Conservation (phyloP, 257 asterid species). For the Prunella vulgaris region DNA sequence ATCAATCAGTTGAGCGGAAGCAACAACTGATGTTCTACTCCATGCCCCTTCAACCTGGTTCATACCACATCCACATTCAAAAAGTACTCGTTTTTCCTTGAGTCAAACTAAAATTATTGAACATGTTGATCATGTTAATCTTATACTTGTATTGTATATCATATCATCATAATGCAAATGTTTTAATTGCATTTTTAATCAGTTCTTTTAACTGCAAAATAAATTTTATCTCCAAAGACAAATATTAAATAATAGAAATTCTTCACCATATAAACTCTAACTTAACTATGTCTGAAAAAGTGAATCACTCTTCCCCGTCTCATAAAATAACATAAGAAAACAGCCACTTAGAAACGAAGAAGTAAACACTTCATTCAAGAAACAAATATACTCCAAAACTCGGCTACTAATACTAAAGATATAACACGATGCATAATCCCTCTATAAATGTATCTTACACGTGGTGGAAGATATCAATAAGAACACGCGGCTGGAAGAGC, state of each 20-base stretch:
- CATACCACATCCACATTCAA: slow-evolving; percentile 14
- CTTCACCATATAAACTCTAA: neutral
- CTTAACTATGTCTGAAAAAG: neutral
- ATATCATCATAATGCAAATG: slow-evolving; percentile 5
- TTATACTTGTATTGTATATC: neutral
- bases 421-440: neutral
- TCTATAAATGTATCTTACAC: neutral
- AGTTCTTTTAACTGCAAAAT: neutral
- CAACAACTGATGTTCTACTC: slow-evolving; percentile 31
- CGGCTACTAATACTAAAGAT: neutral
- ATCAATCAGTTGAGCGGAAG: slow-evolving; percentile 44
- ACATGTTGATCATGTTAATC: neutral
- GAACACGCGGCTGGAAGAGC: too few relatives aligned
- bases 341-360: neutral
- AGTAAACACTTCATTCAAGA: neutral
- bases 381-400: neutral
- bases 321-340: neutral
- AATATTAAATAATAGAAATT: neutral
- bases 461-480: neutral
- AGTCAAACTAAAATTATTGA: neutral
- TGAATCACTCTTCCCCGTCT: neutral
- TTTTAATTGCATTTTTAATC: neutral
- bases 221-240: neutral
- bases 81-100: neutral
- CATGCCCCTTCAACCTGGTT: slow-evolving; percentile 48